Conservation (phyloP, 352 stramenopile species). For the Phytophthora tubulina region DNA sequence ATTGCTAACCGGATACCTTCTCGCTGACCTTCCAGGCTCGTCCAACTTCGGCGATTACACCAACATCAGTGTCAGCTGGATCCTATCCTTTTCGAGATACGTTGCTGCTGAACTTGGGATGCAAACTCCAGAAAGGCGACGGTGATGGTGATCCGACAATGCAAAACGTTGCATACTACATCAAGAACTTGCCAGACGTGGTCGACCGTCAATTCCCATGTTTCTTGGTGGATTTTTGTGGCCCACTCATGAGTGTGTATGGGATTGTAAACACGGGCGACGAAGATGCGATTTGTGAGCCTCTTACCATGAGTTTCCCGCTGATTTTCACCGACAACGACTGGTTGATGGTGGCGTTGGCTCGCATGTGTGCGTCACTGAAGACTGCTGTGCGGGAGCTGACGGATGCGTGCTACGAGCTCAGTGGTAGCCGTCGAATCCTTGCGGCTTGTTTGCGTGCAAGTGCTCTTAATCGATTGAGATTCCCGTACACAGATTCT, state of each 20-base stretch:
- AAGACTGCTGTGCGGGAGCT: slow-evolving; percentile 32
- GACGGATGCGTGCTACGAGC: slow-evolving; percentile 21
- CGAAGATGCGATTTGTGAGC: slow-evolving; percentile 37
- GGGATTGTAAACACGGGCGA: slow-evolving; percentile 37
- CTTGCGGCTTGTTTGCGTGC: no score
- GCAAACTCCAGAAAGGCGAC: slow-evolving; percentile 38
- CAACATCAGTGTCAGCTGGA: slow-evolving; percentile 32
- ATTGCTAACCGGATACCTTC: slow-evolving; percentile 28
- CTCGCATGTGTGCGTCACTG: slow-evolving; percentile 28
- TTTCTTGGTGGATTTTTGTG: slow-evolving; percentile 41
- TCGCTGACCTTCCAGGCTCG: slow-evolving; percentile 13
- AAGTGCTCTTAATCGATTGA: slow-evolving; percentile 1
- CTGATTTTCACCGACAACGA: slow-evolving; percentile 25
- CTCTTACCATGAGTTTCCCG: slow-evolving; percentile 26
- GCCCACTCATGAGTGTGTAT: slow-evolving; percentile 35
- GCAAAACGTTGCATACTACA: slow-evolving; percentile 35
- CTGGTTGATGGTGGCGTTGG: slow-evolving; percentile 25
- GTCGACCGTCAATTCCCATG: slow-evolving; percentile 37
- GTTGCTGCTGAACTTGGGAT: slow-evolving; percentile 28
- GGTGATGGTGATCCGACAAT: slow-evolving; percentile 34
- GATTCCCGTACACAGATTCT: slow-evolving; percentile 41
- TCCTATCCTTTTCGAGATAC: slow-evolving; percentile 14
- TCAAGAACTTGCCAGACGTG: slow-evolving; percentile 32
- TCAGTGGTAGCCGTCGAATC: slow-evolving; percentile 7
- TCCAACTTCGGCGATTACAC: slow-evolving; percentile 5